Evolutionary conservation across 164 flowering plant genomes (phyloP).

Genomic region (Euptelea pleiosperma): DNA sequence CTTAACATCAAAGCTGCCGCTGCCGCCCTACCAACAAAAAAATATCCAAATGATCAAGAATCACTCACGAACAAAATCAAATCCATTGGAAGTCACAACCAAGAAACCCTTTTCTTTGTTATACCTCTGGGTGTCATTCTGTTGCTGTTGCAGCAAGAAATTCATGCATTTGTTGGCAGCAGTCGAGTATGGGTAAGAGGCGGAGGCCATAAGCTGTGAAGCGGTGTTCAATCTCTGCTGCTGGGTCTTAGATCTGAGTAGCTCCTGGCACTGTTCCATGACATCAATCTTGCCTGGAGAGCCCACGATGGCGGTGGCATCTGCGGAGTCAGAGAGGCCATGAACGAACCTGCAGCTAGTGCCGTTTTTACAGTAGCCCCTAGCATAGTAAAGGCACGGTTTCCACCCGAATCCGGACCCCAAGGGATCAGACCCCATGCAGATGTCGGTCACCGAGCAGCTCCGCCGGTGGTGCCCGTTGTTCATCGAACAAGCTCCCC

Average conservation of each 20-base stretch:
- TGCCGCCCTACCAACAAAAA: no score
- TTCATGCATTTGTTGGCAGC: slow-evolving; percentile 43
- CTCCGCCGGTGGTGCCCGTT: slow-evolving; percentile 54
- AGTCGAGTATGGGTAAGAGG: slow-evolving; percentile 35
- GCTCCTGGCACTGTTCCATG: slow-evolving; percentile 55
- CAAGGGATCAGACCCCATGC: slow-evolving; percentile 19
- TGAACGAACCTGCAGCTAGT: slow-evolving; percentile 55
- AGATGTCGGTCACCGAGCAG: slow-evolving; percentile 52
- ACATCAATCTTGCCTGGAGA: slow-evolving; percentile 48
- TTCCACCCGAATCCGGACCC: slow-evolving; percentile 53
- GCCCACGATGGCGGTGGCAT: slow-evolving; percentile 29
- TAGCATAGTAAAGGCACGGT: slow-evolving; percentile 62
- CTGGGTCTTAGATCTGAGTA: slow-evolving; percentile 49
- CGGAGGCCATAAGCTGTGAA: slow-evolving; percentile 45
- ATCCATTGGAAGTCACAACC: no score
- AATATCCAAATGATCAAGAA: no score
- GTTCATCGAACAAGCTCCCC: slow-evolving; percentile 19
- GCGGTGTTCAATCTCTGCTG: slow-evolving; percentile 41
- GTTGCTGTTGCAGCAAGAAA: slow-evolving; percentile 37
- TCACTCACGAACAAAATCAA: no score
- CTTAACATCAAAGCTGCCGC: slow-evolving; percentile 53
- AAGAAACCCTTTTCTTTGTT: no score
- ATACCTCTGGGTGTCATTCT: slow-evolving; percentile 59
- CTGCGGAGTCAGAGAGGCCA: slow-evolving; percentile 20
- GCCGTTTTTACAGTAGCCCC: slow-evolving; percentile 71